Base-by-base conservation (phyloP, 2,329 filamentous ascomycete genomes). In the Pestalotiopsis sp. region DNA sequence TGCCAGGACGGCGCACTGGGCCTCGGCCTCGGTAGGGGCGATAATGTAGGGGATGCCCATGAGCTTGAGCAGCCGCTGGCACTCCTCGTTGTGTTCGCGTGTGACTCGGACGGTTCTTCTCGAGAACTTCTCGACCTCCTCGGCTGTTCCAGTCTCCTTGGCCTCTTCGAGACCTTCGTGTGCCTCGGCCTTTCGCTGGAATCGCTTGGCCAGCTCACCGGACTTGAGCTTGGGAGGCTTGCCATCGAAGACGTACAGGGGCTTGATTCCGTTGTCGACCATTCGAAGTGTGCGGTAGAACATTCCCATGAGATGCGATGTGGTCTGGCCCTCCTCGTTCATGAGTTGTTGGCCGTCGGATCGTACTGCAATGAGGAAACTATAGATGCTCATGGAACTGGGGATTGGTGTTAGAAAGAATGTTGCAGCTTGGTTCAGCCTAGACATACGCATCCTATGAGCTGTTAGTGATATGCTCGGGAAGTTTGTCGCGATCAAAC, bases 211-310 rank as follows among this genome's bases (percentile, higher is more conserved):
- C 68, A 99, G 86, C 83, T 99, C 96, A 72, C 96, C 96, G 0
- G 94, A 97, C 84, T 99, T 99, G 79, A 99, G 91, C 80, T 98
- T 98, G 0, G 96, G 96, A 20, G 96, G 96, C 11, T 95, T 94
- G 69, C 96, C 96, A 75, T 99, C 96, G 79, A 99, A 99, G 68
- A 99, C 95, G 81, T 97, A 99, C 73, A 99, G 89, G 1, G 96
- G 96, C 80, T 99, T 99, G 84, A 99, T 98, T 68, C 96, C 96
- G 76, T 98, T 98, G 83, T 99, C 96, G 77, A 98, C 93, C 84
- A 99, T 98, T 75, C 96, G 94, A 6, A 99, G 87, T 2, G 96
- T 99, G 75, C 96, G 95, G 86, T 99, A 99, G 85, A 99, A 99
- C 91, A 99, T 95, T 78, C 96, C 96, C 95, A 99, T 98, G 17